A percentile compares a stretch with the other conserved stretches of the same genome.
These are phyloP conservation scores for Aaosphaeria pasadenensis DNA, from an alignment of 2,329 filamentous ascomycete species.

Conservation along the genomic window DNA sequence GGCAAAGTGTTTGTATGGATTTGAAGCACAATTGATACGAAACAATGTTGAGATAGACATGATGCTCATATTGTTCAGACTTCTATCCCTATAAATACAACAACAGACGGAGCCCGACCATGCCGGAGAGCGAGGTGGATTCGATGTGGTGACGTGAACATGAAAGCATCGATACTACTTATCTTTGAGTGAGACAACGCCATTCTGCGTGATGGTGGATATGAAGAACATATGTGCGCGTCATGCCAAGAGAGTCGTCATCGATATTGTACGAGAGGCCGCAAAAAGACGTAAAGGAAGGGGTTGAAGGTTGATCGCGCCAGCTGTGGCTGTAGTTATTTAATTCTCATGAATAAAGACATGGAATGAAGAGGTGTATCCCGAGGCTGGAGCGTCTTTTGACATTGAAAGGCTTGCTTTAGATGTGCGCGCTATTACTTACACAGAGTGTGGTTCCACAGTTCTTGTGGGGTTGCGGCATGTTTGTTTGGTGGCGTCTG, in stretches of 20 bases:
- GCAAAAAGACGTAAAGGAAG: too few species aligned
- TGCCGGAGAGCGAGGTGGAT: neutral
- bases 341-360: too few species aligned
- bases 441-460: too few species aligned
- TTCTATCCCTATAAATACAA: neutral
- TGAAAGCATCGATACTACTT: neutral
- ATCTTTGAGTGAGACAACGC: neutral
- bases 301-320: too few species aligned
- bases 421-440: too few species aligned
- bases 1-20: neutral
- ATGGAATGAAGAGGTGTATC: too few species aligned
- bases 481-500: too few species aligned
- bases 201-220: constrained; percentile 4
- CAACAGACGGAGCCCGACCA: neutral
- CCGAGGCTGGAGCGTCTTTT: too few species aligned
- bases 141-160: neutral
- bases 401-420: too few species aligned
- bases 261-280: neutral
- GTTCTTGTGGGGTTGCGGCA: too few species aligned
- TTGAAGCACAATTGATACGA: neutral
- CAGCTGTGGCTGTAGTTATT: too few species aligned
- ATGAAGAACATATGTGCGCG: constrained; percentile 1
- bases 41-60: constrained; percentile 3
- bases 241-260: constrained; percentile 5
- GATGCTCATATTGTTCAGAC: neutral